Evolutionary conservation across 1,139 yeast species (phyloP), one percentile per base, ranked within the genome.

Genomic region (Hansenula lynferdii): DNA sequence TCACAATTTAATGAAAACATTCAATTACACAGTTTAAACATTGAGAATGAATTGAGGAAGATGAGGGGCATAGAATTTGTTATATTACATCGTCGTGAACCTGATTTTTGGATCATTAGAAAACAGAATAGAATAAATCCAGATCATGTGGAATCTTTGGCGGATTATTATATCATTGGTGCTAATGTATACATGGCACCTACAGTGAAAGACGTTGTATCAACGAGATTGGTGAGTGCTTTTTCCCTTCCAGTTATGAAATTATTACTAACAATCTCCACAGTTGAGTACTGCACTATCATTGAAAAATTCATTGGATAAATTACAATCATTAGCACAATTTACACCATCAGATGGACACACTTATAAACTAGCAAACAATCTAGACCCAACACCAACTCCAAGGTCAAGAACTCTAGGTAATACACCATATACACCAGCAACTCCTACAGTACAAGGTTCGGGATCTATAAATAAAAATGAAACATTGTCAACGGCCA

Each of bases 101-200:
- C 97, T 0, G 96, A 87, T 53, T 77, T 87, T 51, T 92, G 97
- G 97, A 72, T 90, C 15, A 75, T 92, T 11, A 70, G 95, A 42
- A 89, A 89, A 56, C 97, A 90, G 58, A 67, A 76, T 35, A 65
- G 97, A 23, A 50, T 71, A 7, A 67, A 72, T 29, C 75, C 78
- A 8, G 66, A 64, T 6, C 71, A 70, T 21, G 75, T 75, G 0
- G 65, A 72, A 30, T 71, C 80, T 2, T 54, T 86, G 11, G 71
- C 80, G 6, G 94, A 87, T 50, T 92, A 85, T 62, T 90, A 86
- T 59, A 81, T 90, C 32, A 78, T 89, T 28, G 96, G 96, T 5
- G 95, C 96, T 20, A 89, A 87, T 53, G 84, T 92, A 5, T 92
- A 90, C 63, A 94, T 86, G 76, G 85, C 97, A 0, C 97, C 97